Conservation (phyloP, 805 yeast genomes). For the Cyberlindnera americana region DNA sequence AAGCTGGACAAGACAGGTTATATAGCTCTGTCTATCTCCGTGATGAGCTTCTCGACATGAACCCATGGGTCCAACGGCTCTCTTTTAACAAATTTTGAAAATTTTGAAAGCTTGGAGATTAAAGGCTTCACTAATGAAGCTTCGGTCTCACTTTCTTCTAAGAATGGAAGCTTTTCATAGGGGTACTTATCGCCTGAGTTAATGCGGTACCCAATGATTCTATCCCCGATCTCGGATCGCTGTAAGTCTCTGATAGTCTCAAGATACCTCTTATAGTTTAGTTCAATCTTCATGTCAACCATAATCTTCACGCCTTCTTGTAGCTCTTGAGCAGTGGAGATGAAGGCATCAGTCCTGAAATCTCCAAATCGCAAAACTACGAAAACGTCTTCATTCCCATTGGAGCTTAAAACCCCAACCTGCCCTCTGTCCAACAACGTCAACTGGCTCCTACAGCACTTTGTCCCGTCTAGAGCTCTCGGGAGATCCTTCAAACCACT, state of each 20-base stretch:
- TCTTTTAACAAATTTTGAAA: too few relatives aligned
- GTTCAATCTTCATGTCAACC: too few relatives aligned
- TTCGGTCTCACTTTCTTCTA: neutral
- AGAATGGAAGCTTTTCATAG: too few relatives aligned
- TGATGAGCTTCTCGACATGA: conserved; percentile 15
- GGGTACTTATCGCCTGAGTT: conserved; percentile 17
- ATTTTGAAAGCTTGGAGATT: too few relatives aligned
- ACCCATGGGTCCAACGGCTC: too few relatives aligned
- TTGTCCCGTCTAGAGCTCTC: conserved; percentile 1
- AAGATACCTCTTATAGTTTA: too few relatives aligned
- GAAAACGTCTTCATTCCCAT: conserved; percentile 9
- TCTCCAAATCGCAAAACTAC: conserved; percentile 3
- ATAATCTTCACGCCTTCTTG: conserved; percentile 1
- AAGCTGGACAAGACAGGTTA: conserved; percentile 21
- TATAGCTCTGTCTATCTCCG: conserved; percentile 10
- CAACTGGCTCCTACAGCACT: conserved; percentile 5
- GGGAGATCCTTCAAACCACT: neutral
- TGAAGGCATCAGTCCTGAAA: too few relatives aligned
- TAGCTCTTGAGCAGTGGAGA: too few relatives aligned
- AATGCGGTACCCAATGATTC: conserved; percentile 9
- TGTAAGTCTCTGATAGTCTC: too few relatives aligned
- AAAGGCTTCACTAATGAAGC: neutral
- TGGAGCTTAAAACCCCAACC: conserved; percentile 8
- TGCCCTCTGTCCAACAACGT: conserved; percentile 12
- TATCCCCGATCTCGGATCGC: neutral